Evolutionary conservation across 495 filamentous ascomycete species (phyloP).

Genomic region (Penicillium silybi): DNA sequence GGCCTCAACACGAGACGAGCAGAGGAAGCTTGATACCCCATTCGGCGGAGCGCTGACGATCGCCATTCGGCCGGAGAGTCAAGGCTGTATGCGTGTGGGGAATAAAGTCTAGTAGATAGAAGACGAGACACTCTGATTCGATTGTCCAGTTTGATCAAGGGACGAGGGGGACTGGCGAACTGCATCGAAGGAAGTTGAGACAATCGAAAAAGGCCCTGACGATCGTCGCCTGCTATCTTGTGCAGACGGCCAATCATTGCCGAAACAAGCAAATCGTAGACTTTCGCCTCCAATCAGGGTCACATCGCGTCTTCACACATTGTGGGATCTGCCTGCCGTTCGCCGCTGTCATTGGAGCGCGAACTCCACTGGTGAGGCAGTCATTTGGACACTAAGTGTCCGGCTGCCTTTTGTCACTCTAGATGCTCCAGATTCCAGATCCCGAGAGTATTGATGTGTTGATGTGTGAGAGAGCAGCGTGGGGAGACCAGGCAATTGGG

Average conservation of each 20-base stretch:
- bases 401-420: background rate
- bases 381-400: background rate
- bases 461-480: too few species aligned
- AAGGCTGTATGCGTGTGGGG: background rate
- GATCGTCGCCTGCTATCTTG: slow-evolving; percentile 23
- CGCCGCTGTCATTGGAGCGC: slow-evolving; percentile 9
- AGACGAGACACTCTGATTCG: background rate
- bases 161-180: background rate
- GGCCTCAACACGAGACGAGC: slow-evolving; percentile 10
- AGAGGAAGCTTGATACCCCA: slow-evolving; percentile 8
- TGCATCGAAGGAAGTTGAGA: background rate
- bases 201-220: slow-evolving; percentile 10
- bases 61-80: slow-evolving; percentile 11
- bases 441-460: too few species aligned
- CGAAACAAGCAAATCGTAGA: background rate
- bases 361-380: slow-evolving; percentile 6
- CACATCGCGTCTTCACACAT: slow-evolving; percentile 13
- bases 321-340: background rate
- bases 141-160: background rate
- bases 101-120: background rate
- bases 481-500: background rate
- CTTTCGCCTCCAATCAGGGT: slow-evolving; percentile 6
- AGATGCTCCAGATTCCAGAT: background rate
- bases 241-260: background rate
- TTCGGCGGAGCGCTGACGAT: slow-evolving; percentile 19